Evolutionary conservation across 2,329 filamentous ascomycete genomes (phyloP).

Genomic region (Claviceps cyperi): DNA sequence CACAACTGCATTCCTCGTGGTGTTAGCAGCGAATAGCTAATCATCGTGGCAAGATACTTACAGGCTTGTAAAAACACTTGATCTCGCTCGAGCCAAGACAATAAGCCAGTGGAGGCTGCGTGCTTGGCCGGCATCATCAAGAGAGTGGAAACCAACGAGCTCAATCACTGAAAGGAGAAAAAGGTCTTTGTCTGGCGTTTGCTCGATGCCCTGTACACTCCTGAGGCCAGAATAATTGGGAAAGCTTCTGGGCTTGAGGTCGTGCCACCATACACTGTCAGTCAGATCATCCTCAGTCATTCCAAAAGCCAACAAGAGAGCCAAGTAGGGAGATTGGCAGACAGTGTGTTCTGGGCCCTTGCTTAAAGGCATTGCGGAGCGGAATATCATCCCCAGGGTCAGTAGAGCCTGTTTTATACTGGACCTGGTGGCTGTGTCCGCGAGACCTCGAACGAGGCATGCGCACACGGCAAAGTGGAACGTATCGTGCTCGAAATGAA

Average conservation of each 20-base stretch:
- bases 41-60: conserved; percentile 22
- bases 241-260: conserved; percentile 30
- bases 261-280: conserved; percentile 47
- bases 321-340: conserved; percentile 41
- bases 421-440: conserved; percentile 44
- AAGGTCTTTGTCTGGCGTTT: conserved; percentile 45
- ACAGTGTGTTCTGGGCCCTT: conserved; percentile 8
- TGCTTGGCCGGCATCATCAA: conserved; percentile 48
- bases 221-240: conserved; percentile 11
- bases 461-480: conserved; percentile 56
- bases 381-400: conserved; percentile 30
- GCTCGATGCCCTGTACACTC: conserved; percentile 20
- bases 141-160: conserved; percentile 50
- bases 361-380: conserved; percentile 3
- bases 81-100: conserved; percentile 37
- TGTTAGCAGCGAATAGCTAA: conserved; percentile 3
- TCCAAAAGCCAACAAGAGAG: conserved; percentile 42
- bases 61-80: conserved; percentile 43
- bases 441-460: conserved; percentile 48
- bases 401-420: conserved; percentile 46
- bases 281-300: conserved; percentile 44
- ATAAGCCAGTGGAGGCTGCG: conserved; percentile 46
- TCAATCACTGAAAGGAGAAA: conserved; percentile 49
- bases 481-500: conserved; percentile 48
- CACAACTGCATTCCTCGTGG: conserved; percentile 26